Base-by-base conservation (phyloP, 495 filamentous ascomycete genomes). In the Astrocystis sublimbata region DNA sequence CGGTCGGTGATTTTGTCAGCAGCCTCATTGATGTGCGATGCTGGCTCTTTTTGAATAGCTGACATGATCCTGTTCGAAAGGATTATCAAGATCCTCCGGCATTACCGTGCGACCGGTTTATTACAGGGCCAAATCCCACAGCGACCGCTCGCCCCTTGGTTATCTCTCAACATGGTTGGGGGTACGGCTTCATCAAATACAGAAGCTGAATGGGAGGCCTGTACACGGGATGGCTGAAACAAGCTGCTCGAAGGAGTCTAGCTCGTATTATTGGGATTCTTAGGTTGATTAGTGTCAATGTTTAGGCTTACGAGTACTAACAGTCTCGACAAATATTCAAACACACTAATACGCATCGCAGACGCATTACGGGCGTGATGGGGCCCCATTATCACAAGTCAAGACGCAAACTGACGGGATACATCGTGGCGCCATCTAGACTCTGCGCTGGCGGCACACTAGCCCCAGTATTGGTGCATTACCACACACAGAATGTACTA, bases 31-130 rank as follows among this genome's bases (percentile, higher is more conserved):
- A 30, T 8, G 33, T 50, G 57, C 45, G 43, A 26, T 49, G 5
- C 21, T 19, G 57, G 30, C 28, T 60, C 57, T 45, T 60, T 60
- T 49, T 60, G 43, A 60, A 50, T 21, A 15, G 10, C 57, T 35
- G 26, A 33, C 31, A 38, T 45, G 31, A 26, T 59, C 31, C 31
- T 47, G 24, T 6, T 24, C 15, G 12, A 10, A n/a, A 15, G 36
- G 23, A 2, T 3, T 2, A n/a, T 21, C 21, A 4, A 40, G 24
- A 30, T 54, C 50, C 19, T 15, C n/a, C 51, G 51, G 31, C 23
- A 26, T 40, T 40, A 24, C 51, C 12, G 51, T 10, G 10, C 6
- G 33, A 47, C 50, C 13, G 8, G 35, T 59, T 19, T 9, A 49
- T 38, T 50, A 56, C n/a, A 42, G 52, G 36, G 31, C 30, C 33